Conservation (phyloP, 148 eudicot species). For the Nepenthes mirabilis region DNA sequence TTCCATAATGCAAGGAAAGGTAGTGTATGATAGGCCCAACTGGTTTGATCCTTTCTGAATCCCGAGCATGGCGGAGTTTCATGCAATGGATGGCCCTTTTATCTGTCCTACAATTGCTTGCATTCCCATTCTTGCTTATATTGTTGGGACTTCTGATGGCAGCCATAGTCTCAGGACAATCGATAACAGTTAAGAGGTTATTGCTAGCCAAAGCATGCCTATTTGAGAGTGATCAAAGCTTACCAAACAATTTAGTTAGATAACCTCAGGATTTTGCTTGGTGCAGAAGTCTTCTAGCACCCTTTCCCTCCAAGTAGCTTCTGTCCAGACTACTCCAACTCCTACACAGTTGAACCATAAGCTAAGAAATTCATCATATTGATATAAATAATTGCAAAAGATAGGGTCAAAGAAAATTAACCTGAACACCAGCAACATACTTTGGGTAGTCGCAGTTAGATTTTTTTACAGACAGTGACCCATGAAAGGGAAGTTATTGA, state of each 20-base stretch:
- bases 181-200: neutral
- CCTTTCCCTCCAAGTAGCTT: conserved; percentile 96
- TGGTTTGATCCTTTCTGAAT: too few relatives aligned
- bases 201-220: neutral
- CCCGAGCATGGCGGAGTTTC: too few relatives aligned
- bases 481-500: conserved; percentile 63
- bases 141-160: conserved; percentile 66
- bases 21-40: too few relatives aligned
- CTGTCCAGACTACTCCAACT: conserved; percentile 84
- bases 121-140: conserved; percentile 97
- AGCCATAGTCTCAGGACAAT: conserved; percentile 4
- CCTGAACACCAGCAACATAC: conserved; percentile 21
- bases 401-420: neutral
- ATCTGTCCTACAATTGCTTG: conserved; percentile 74
- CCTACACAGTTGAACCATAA: conserved; percentile 28
- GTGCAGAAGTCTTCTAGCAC: conserved; percentile 80
- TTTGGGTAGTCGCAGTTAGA: conserved; percentile 66
- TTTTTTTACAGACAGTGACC: conserved; percentile 37
- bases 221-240: conserved; percentile 5
- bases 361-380: conserved; percentile 5
- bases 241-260: conserved; percentile 80
- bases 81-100: too few relatives aligned
- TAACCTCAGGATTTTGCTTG: conserved; percentile 69
- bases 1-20: too few relatives aligned
- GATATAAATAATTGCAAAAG: neutral